These are phyloP conservation scores for Tuber aestivum DNA, from an alignment of 495 filamentous ascomycete species.

Conservation along the genomic window DNA sequence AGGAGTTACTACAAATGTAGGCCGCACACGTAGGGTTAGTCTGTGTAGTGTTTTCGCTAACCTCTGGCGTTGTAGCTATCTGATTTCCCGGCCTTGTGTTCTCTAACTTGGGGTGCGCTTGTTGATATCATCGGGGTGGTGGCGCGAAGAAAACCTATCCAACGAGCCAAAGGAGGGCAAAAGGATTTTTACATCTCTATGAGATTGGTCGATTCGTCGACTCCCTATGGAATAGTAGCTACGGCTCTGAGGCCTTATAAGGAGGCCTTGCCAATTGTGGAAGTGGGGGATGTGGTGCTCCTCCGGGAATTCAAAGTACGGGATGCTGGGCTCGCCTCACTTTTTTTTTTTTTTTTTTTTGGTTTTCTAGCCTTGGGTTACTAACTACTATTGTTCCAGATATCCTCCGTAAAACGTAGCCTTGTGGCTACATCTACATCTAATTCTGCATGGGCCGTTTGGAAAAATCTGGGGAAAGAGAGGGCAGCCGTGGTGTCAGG, in stretches of 20 bases:
- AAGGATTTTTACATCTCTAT: slow-evolving; percentile 37
- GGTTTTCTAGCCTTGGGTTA: slow-evolving; percentile 46
- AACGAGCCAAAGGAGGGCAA: slow-evolving; percentile 19
- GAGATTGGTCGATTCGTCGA: slow-evolving; percentile 38
- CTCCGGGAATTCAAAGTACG: slow-evolving; percentile 66
- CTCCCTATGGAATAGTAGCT: slow-evolving; percentile 45
- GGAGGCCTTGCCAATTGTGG: slow-evolving; percentile 60
- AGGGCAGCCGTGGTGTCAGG: slow-evolving; percentile 52
- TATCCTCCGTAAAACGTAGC: slow-evolving; percentile 44
- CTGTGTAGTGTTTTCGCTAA: not conserved
- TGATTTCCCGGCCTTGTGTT: slow-evolving; percentile 37
- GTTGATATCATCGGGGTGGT: slow-evolving; percentile 40
- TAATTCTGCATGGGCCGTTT: slow-evolving; percentile 63
- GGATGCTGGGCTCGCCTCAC: not conserved
- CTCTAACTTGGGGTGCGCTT: slow-evolving; percentile 34
- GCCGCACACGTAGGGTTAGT: not conserved
- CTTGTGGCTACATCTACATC: slow-evolving; percentile 49
- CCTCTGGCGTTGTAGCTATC: slow-evolving; percentile 19
- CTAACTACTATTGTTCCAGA: slow-evolving; percentile 46
- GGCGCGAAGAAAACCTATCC: slow-evolving; percentile 16
- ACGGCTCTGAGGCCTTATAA: slow-evolving; percentile 71
- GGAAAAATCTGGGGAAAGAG: slow-evolving; percentile 39
- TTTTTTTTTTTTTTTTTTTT: not conserved
- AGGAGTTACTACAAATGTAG: slow-evolving; percentile 37
- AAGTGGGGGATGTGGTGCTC: slow-evolving; percentile 67